Base-by-base conservation (phyloP, 768 basidiomycete species). In the Tricholoma hemisulphureum region DNA sequence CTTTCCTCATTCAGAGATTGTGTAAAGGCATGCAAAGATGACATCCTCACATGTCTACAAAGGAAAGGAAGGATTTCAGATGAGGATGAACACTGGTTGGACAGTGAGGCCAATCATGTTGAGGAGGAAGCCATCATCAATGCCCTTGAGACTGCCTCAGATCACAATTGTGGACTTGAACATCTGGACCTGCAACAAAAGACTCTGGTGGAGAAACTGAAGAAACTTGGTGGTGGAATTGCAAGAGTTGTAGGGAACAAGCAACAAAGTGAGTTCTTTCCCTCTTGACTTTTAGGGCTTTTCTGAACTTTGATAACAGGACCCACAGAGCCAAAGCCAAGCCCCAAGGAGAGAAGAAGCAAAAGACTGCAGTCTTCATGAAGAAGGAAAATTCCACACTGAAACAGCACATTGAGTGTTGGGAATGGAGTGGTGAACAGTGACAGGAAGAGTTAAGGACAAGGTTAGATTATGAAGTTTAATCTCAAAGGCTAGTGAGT, bases 41-140 rank as follows among this genome's bases (percentile, higher is more conserved):
- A 45, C n/a, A 16, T 60, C 24, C 26, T 56, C 3, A 6, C 55
- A 8, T 35, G 26, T 10, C 55, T 60, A 21, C 46, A 45, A n/a
- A 41, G 41, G 10, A 34, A 37, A 51, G 52, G 58, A 43, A 21
- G 4, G 6, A 51, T 58, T 53, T 46, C 60, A 20, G 14, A n/a
- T 8, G 51, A 29, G 31, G 60, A 57, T 20, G 34, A 39, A 18
- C 31, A 52, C 4, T 57, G 60, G 56, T 48, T 61, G 4, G 50
- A 60, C 51, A 48, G 32, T 45, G 32, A 49, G 5, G 31, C 31
- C 31, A 31, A 31, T 10, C 31, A 31, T 10, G 55, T 60, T 23
- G 57, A 61, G 28, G 51, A 58, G 34, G 41, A 49, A 46, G 31
- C 32, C 3, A 34, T 61, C 10, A 45, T 60, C 41, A 55, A 56